A percentile compares a stretch with the other conserved stretches of the same genome.
Conservation (phyloP, 768 basidiomycete species). For the Amanita muscaria region DNA sequence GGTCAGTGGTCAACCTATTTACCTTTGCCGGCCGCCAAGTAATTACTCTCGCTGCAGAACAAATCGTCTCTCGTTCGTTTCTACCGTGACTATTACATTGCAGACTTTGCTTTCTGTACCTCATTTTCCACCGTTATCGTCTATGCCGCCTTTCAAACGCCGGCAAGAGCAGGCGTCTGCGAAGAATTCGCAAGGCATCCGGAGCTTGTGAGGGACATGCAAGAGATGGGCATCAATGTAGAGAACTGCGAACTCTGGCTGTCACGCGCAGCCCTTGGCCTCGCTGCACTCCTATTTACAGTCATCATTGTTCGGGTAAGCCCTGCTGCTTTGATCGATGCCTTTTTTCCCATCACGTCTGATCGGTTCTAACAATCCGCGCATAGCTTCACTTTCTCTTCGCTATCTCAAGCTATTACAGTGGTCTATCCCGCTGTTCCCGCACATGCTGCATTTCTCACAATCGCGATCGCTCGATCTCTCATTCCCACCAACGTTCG, state of each 20-base stretch:
- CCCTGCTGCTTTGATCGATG: constrained; percentile 10
- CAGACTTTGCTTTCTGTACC: constrained; percentile 65
- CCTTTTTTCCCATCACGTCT: too few relatives aligned
- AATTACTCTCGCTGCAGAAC: constrained; percentile 29
- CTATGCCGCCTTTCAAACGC: constrained; percentile 49
- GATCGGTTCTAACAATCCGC: not conserved
- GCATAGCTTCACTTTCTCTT: constrained; percentile 70
- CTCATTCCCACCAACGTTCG: constrained; percentile 10
- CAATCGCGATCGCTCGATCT: too few relatives aligned
- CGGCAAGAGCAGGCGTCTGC: constrained; percentile 53
- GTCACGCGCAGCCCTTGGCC: constrained; percentile 52
- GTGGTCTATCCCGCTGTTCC: constrained; percentile 39
- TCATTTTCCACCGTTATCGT: constrained; percentile 47
- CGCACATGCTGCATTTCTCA: constrained; percentile 13
- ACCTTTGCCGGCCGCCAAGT: not conserved
- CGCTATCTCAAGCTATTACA: constrained; percentile 59
- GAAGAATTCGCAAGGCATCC: constrained; percentile 70
- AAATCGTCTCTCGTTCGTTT: constrained; percentile 61
- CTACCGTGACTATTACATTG: constrained; percentile 76
- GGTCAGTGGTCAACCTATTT: constrained; percentile 29
- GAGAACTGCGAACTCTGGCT: constrained; percentile 81
- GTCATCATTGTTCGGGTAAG: constrained; percentile 61
- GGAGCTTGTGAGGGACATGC: constrained; percentile 61
- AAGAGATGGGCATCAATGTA: constrained; percentile 62
- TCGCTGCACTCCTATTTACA: constrained; percentile 50